Evolutionary conservation across 106 monocot genomes (phyloP).

Genomic region (Gastrodia elata): DNA sequence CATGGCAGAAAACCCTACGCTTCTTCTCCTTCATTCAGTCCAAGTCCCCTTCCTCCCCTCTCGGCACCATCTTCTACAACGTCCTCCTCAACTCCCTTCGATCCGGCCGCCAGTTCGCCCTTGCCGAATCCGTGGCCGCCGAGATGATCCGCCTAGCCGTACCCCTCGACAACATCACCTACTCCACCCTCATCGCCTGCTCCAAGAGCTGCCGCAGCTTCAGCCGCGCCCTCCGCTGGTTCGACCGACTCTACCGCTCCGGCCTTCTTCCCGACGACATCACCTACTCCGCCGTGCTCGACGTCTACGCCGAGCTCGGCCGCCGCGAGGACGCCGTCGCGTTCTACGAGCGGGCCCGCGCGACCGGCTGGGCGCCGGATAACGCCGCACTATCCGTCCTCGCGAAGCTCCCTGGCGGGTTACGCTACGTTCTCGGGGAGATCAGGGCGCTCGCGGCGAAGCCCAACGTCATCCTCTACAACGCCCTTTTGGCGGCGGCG

Average conservation of each 20-base stretch:
- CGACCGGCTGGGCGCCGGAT: conserved; percentile 74
- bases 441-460: conserved; percentile 42
- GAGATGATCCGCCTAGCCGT: conserved; percentile 49
- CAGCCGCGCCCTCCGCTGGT: conserved; percentile 66
- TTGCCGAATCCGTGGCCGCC: conserved; percentile 49
- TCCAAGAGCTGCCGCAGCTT: conserved; percentile 52
- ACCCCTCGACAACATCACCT: conserved; percentile 76
- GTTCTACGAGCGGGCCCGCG: conserved; percentile 66
- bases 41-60: conserved; percentile 17
- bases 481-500: conserved; percentile 66
- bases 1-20: conserved; percentile 37
- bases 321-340: conserved; percentile 49
- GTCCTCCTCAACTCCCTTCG: conserved; percentile 63
- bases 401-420: conserved; percentile 75
- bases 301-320: conserved; percentile 73
- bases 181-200: conserved; percentile 83
- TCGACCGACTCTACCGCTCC: conserved; percentile 71
- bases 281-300: conserved; percentile 79
- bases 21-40: conserved; percentile 57
- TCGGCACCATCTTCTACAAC: conserved; percentile 86
- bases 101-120: conserved; percentile 33
- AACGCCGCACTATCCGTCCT: conserved; percentile 69
- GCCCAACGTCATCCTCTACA: conserved; percentile 76
- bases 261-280: conserved; percentile 83
- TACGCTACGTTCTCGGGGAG: conserved; percentile 62